Percentiles rank a stretch among this genome's conserved stretches.
These are phyloP conservation scores for Globisporangium alternatum DNA, from an alignment of 352 stramenopile genomes.

Conservation along the genomic window DNA sequence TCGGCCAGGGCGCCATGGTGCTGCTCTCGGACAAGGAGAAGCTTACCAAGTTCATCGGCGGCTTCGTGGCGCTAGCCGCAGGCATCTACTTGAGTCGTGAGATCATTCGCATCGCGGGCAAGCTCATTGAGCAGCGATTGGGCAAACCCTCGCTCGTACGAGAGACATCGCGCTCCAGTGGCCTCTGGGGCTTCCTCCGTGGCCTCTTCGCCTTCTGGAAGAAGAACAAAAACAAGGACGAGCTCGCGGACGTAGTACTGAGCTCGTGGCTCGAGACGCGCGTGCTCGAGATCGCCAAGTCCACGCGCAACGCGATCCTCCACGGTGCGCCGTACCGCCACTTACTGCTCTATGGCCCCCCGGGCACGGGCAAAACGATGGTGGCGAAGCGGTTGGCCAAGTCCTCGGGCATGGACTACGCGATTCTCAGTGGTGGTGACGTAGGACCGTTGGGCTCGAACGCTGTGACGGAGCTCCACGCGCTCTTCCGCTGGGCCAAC, in stretches of 20 bases:
- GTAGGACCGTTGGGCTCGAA: constrained; percentile 73
- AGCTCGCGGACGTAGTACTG: constrained; percentile 63
- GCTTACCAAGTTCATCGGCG: constrained; percentile 53
- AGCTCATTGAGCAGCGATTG: constrained; percentile 59
- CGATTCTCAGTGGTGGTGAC: constrained; percentile 83
- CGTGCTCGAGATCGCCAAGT: constrained; percentile 59
- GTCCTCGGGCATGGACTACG: constrained; percentile 74
- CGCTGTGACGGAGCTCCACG: constrained; percentile 79
- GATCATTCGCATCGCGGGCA: constrained; percentile 49
- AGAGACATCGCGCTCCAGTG: constrained; percentile 56
- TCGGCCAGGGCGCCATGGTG: constrained; percentile 50
- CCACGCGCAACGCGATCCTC: constrained; percentile 54
- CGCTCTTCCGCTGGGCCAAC: constrained; percentile 81
- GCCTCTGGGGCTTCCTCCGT: constrained; percentile 40
- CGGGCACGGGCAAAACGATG: constrained; percentile 87
- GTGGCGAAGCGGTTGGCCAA: constrained; percentile 76
- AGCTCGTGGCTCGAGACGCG: constrained; percentile 49
- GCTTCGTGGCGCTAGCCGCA: constrained; percentile 49
- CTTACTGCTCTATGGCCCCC: constrained; percentile 81
- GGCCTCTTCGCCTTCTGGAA: constrained; percentile 22
- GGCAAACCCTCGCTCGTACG: constrained; percentile 72
- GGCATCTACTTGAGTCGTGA: constrained; percentile 68
- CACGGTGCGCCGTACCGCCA: constrained; percentile 77
- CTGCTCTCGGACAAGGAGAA: constrained; percentile 62
- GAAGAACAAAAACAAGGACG: constrained; percentile 28